Base-by-base conservation (phyloP, 2,329 filamentous ascomycete species). In the Claviceps maximensis region DNA sequence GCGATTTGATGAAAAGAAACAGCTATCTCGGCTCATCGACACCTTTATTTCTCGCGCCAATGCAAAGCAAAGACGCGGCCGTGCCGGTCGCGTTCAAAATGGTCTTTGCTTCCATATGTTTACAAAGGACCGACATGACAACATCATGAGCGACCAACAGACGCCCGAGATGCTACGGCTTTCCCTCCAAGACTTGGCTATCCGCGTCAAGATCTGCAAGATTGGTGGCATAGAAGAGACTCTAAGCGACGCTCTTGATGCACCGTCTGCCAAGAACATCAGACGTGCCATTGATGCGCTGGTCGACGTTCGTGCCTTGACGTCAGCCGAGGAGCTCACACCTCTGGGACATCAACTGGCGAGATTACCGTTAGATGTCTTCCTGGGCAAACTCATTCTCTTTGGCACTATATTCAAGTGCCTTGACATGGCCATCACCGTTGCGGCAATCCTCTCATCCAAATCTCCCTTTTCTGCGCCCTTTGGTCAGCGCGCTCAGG, bases 181-280 rank as follows among this genome's bases (percentile, higher is more conserved):
- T 4, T 96, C 93, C 0, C 74, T 98, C 12, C 93, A 98, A 67
- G 93, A 98, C 63, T 75, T 98, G 12, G 89, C 95, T 5, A 90
- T 98, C 65, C 83, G 93, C 9, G 90, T 97, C 58, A 98, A 98
- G 70, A 95, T 96, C 47, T 98, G 91, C 74, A 95, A 94, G 63
- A 79, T 98, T 45, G 93, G 93, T 12, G 85, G 88, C 42, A 95
- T 97, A 52, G 91, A 97, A 65, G 82, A 91, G 60, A 96, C 90
- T 0, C 75, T 98, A 10, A 80, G 86, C 23, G 83, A 90, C 66
- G 93, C 93, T 3, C 75, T 98, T 17, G 93, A 98, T 64, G 86
- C 91, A 0, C 93, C 93, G 0, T 90, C 86, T 0, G 77, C 86
- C 0, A 95, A 91, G 71, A 98, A 97, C 60, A 94, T 98, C 48